Conservation (phyloP, 106 monocot species). For the Xerophyta viscosa region DNA sequence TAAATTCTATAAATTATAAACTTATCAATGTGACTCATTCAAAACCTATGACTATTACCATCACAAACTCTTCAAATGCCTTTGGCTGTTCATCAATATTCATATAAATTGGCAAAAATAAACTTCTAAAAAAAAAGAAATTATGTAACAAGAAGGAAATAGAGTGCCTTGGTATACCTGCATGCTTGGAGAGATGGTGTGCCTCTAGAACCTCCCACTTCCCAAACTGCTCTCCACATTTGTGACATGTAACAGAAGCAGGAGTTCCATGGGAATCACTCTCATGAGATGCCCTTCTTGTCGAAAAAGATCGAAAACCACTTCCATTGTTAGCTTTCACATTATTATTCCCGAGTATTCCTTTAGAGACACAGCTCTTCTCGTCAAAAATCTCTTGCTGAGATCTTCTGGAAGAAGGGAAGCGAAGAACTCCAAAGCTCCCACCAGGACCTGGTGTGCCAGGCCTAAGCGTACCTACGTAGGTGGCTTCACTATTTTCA, state of each 20-base stretch:
- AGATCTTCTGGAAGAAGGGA: conserved; percentile 41
- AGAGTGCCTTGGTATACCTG: conserved; percentile 35
- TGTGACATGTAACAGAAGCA: conserved; percentile 43
- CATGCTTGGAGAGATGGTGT: conserved; percentile 93
- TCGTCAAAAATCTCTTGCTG: background rate
- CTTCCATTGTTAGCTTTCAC: conserved; percentile 2
- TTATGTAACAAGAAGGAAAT: background rate
- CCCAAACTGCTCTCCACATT: conserved; percentile 72
- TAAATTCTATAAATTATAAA: background rate
- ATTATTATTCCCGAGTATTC: too few relatives aligned
- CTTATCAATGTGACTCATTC: too few relatives aligned
- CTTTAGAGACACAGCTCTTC: too few relatives aligned
- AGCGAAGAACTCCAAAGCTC: conserved; percentile 15
- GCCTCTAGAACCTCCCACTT: conserved; percentile 73
- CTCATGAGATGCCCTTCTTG: conserved; percentile 22
- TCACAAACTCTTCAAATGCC: too few relatives aligned
- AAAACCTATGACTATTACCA: too few relatives aligned
- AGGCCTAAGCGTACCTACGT: conserved; percentile 59
- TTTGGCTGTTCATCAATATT: too few relatives aligned
- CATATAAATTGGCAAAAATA: background rate
- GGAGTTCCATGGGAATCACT: background rate
- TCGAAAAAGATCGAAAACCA: background rate
- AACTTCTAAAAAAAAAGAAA: background rate
- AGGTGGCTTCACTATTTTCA: conserved; percentile 16
- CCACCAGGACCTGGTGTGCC: conserved; percentile 81